Percentiles rank a stretch among this genome's conserved stretches.
Evolutionary conservation across 306 rosid species (phyloP).

Genomic region (Trifolium dubium): DNA sequence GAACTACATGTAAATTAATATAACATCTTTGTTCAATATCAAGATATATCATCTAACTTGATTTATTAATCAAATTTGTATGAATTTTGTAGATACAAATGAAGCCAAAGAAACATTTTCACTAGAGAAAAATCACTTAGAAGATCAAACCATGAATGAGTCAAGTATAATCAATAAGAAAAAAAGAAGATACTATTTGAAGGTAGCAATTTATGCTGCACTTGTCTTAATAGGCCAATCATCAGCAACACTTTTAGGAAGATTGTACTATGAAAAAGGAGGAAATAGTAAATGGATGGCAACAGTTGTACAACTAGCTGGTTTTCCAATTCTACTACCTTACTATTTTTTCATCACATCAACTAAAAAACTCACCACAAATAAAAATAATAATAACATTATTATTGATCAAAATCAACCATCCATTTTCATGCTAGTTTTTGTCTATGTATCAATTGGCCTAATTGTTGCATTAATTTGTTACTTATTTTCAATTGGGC

Average conservation of each 20-base stretch:
- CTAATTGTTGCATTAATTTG: constrained; percentile 30
- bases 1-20: neutral
- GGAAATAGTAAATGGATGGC: constrained; percentile 51
- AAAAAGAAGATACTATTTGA: neutral
- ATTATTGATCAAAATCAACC: constrained; percentile 28
- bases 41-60: constrained; percentile 1
- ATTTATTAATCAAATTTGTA: neutral
- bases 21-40: neutral
- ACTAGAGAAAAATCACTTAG: neutral
- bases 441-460: constrained; percentile 44
- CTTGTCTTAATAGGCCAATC: constrained; percentile 33
- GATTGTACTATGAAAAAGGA: constrained; percentile 43
- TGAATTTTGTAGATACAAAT: constrained; percentile 17
- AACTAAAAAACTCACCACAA: constrained; percentile 14
- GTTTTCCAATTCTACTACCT: constrained; percentile 45
- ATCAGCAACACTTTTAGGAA: constrained; percentile 45
- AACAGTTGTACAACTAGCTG: constrained; percentile 36
- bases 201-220: constrained; percentile 31
- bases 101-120: constrained; percentile 34
- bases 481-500: constrained; percentile 42
- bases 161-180: neutral
- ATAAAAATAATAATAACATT: neutral
- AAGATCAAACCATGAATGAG: neutral
- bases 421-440: constrained; percentile 26
- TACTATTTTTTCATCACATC: constrained; percentile 34